Conservation (phyloP, 208 protist genomes). For the Wallacemonas sp. region DNA sequence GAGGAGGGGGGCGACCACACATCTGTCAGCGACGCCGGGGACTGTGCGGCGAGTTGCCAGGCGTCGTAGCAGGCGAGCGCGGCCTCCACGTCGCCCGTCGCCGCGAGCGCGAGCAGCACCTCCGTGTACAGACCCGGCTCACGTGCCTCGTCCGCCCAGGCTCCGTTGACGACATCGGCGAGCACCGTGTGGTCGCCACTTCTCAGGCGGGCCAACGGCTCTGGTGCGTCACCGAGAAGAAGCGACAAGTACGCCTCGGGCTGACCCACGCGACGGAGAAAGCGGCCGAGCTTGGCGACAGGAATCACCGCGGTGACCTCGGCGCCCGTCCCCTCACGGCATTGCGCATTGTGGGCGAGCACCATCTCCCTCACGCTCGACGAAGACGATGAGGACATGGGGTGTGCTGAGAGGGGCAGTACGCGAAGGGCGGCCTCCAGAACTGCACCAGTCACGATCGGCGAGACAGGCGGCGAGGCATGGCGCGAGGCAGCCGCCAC, state of each 20-base stretch:
- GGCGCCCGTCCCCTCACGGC: neutral
- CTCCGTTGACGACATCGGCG: neutral
- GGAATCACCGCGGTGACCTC: neutral
- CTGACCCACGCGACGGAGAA: constrained; percentile 10
- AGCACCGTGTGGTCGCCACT: neutral
- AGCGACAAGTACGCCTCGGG: constrained; percentile 6
- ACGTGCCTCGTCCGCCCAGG: constrained; percentile 9
- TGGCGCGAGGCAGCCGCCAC: neutral
- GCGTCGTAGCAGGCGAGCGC: constrained; percentile 37
- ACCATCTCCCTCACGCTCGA: neutral
- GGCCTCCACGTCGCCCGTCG: constrained; percentile 23
- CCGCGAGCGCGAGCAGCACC: constrained; percentile 40
- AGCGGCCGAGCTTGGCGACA: constrained; percentile 8
- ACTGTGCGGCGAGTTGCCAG: neutral
- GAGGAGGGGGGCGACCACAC: constrained; percentile 20
- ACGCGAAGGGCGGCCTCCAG: constrained; percentile 4
- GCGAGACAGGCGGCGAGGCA: neutral
- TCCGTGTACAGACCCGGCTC: constrained; percentile 49
- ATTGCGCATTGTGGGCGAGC: constrained; percentile 3
- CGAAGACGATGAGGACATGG: neutral
- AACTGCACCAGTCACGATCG: neutral
- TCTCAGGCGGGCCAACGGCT: neutral
- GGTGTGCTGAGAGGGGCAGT: neutral
- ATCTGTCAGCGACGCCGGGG: too few relatives aligned
- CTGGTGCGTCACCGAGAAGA: neutral